Evolutionary conservation across 208 protist genomes (phyloP), one percentile per base, ranked within the genome.

Genomic region (Trypanosoma lewisi): DNA sequence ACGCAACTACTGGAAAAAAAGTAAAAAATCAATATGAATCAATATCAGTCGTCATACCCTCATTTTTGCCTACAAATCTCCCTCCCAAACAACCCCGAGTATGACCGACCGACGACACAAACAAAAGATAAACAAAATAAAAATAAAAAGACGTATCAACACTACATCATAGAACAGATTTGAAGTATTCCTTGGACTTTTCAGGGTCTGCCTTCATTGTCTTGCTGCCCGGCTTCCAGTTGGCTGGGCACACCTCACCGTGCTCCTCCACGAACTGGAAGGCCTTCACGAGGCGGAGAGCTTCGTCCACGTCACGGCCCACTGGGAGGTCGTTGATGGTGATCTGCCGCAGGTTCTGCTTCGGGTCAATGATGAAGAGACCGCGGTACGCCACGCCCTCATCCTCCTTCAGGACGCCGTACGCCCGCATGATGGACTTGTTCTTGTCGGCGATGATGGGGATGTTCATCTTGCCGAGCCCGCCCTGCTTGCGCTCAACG

Each of bases 271-370:
- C 83, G 67, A 85, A 98, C 82, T 98, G 92, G 75, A 98, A 97
- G 33, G 97, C 97, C 80, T 98, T 62, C 28, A 99, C 74, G 11
- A 99, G 81, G 55, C 98, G 89, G 8, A 98, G 69, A 47, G 87
- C 83, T 82, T 99, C 97, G 4, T 98, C 94, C 23, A 98, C 91
- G 58, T 67, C 90, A 70, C 97, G 83, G 51, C 97, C 97, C 33
- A 99, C 96, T 30, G 96, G 94, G 23, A 96, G 80, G 75, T 99
- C 97, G 80, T 98, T 98, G 63, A 98, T 65, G 16, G 84, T 96
- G 57, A 98, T 85, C 61, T 97, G 90, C 63, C 95, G 93, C 23
- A 98, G 67, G 47, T 89, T 89, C 59, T 89, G 87, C 48, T 95
- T 78, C 25, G 75, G 75, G 79, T 97, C 94, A 76, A 99, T 99